Percentiles rank a stretch among this genome's conserved stretches.
Evolutionary conservation across 345 rosid genomes (phyloP).

Genomic region (Psidium guajava): DNA sequence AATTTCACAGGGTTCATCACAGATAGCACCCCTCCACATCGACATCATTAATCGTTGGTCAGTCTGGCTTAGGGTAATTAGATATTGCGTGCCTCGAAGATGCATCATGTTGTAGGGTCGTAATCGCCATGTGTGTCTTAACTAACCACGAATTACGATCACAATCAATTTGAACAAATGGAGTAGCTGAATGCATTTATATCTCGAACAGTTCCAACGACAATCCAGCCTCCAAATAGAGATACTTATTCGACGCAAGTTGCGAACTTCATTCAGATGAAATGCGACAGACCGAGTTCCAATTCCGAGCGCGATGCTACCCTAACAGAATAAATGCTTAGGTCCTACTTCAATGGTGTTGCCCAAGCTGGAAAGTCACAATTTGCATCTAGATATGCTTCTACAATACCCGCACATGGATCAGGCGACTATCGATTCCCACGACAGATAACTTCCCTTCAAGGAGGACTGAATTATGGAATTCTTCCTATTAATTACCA

Average conservation of each 20-base stretch:
- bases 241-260: not conserved
- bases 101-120: not conserved
- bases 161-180: not conserved
- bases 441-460: not conserved
- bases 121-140: not conserved
- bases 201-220: not conserved
- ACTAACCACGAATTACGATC: not conserved
- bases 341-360: not conserved
- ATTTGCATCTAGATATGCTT: not conserved
- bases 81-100: not conserved
- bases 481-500: not conserved
- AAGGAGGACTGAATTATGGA: not conserved
- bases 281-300: not conserved
- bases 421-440: not conserved
- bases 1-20: not conserved
- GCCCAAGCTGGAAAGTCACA: not conserved
- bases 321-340: not conserved
- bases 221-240: not conserved
- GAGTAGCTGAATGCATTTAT: not conserved
- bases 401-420: not conserved
- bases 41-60: not conserved
- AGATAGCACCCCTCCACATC: not conserved
- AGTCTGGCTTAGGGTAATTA: not conserved
- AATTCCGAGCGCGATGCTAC: not conserved
- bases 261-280: not conserved